Percentiles rank a stretch among this genome's conserved stretches.
Conservation (phyloP, 2,329 filamentous ascomycete species). For the Aspergillus tubingensis region DNA sequence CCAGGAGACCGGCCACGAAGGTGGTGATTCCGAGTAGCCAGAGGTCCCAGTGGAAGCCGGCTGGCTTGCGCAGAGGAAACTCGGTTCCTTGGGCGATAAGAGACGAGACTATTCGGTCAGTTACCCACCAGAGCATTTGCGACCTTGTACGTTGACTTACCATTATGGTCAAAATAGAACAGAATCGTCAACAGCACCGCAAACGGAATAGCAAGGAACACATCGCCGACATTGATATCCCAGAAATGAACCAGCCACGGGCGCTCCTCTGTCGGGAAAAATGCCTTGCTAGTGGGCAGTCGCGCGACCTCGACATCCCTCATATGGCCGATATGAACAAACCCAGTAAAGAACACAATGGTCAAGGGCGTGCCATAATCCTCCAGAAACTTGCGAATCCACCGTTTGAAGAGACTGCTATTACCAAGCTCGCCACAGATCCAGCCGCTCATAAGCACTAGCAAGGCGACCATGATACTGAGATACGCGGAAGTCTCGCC, state of each 20-base stretch:
- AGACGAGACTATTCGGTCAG: slow-evolving; percentile 63
- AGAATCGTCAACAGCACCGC: slow-evolving; percentile 78
- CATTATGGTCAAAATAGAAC: slow-evolving; percentile 90
- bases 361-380: slow-evolving; percentile 86
- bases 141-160: slow-evolving; percentile 45
- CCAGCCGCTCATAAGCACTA: slow-evolving; percentile 78
- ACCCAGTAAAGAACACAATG: slow-evolving; percentile 85
- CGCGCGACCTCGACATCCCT: slow-evolving; percentile 66
- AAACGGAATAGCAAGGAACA: slow-evolving; percentile 86
- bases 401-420: slow-evolving; percentile 72
- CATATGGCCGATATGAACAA: slow-evolving; percentile 85
- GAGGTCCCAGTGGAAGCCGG: slow-evolving; percentile 83
- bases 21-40: slow-evolving; percentile 80
- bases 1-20: slow-evolving; percentile 71
- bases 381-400: slow-evolving; percentile 78
- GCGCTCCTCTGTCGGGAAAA: slow-evolving; percentile 73
- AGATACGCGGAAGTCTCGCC: slow-evolving; percentile 70
- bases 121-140: not conserved
- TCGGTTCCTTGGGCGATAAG: slow-evolving; percentile 82
- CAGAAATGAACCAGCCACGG: slow-evolving; percentile 81
- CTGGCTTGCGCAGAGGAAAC: slow-evolving; percentile 76
- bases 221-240: slow-evolving; percentile 69
- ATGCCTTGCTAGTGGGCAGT: slow-evolving; percentile 74
- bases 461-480: slow-evolving; percentile 71
- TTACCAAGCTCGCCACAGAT: slow-evolving; percentile 70